A percentile compares a stretch with the other conserved stretches of the same genome.
Conservation (phyloP, 2,329 filamentous ascomycete genomes). For the Pseudogymnoascus sp. region DNA sequence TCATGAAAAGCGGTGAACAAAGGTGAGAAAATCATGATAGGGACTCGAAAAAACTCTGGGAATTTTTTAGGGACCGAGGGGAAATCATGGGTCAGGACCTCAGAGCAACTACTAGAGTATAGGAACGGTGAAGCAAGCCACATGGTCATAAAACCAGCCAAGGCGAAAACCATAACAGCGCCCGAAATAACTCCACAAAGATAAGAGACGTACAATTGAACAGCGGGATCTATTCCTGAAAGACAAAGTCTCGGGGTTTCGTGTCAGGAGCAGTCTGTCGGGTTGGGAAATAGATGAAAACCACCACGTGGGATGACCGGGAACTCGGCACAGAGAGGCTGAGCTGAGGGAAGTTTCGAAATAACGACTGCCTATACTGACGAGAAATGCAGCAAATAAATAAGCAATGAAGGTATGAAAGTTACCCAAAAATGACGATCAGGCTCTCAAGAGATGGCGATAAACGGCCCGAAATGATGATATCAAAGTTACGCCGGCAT, state of each 20-base stretch:
- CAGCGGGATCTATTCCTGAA: neutral
- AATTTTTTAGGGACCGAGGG: neutral
- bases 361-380: neutral
- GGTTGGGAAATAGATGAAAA: neutral
- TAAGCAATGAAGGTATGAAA: neutral
- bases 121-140: neutral
- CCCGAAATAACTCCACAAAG: too few relatives aligned
- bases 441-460: neutral
- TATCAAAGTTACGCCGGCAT: neutral
- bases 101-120: neutral
- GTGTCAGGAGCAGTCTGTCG: neutral
- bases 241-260: neutral
- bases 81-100: neutral
- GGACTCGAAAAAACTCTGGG: neutral
- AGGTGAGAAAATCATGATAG: neutral
- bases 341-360: neutral
- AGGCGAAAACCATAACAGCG: neutral
- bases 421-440: neutral
- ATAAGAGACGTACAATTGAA: neutral
- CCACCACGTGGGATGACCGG: neutral
- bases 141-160: neutral
- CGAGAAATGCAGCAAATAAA: neutral
- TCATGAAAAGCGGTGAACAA: neutral
- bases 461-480: constrained; percentile 4
- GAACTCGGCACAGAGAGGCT: neutral